A percentile compares a stretch with the other conserved stretches of the same genome.
Evolutionary conservation across 306 rosid species (phyloP).

Genomic region (Arachis stenosperma): DNA sequence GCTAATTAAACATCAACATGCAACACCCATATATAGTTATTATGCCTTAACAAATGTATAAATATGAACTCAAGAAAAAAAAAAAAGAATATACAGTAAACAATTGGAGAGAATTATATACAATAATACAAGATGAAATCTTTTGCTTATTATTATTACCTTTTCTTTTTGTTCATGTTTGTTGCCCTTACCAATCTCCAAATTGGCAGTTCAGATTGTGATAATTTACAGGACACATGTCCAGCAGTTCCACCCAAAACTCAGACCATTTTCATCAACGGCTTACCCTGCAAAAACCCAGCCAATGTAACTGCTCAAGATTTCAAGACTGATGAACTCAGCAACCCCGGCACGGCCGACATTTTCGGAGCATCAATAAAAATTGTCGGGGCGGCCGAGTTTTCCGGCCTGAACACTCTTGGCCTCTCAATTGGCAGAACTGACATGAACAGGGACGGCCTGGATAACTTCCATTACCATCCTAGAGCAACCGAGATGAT

Average conservation of each 20-base stretch:
- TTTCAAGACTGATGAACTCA: conserved; percentile 59
- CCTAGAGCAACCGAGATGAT: conserved; percentile 85
- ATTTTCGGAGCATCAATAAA: conserved; percentile 50
- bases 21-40: background rate
- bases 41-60: background rate
- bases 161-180: conserved; percentile 37
- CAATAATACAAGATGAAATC: conserved; percentile 51
- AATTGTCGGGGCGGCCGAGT: conserved; percentile 61
- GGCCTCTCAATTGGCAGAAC: conserved; percentile 78
- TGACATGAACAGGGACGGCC: conserved; percentile 56
- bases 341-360: conserved; percentile 42
- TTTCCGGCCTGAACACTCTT: conserved; percentile 72
- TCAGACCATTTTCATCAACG: conserved; percentile 71
- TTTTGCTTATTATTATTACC: background rate
- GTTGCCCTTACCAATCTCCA: conserved; percentile 37
- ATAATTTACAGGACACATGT: conserved; percentile 67
- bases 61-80: conserved; percentile 28
- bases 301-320: conserved; percentile 52
- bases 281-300: conserved; percentile 77
- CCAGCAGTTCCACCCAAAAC: conserved; percentile 53
- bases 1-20: conserved; percentile 18
- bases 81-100: conserved; percentile 11
- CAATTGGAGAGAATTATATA: background rate
- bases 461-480: conserved; percentile 60
- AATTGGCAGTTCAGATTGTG: conserved; percentile 52